Base-by-base conservation (phyloP, 2,329 filamentous ascomycete species). In the Capronia coronata region DNA sequence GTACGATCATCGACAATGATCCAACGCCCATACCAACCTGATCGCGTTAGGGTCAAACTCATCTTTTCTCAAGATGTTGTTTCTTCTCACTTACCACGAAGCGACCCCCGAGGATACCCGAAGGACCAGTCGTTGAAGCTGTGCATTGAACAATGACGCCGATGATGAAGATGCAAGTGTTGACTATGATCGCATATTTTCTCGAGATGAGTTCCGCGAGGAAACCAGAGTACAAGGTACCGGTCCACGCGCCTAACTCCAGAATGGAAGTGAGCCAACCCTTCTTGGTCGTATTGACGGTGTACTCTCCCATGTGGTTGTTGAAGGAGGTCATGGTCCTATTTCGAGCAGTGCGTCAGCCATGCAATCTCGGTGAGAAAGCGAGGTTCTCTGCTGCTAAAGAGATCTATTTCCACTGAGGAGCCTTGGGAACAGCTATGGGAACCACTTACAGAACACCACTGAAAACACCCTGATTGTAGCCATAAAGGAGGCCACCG, bases 401-500 rank as follows among this genome's bases (percentile, higher is more conserved):
- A n/a, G n/a, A n/a, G n/a, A n/a, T n/a, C n/a, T n/a, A n/a, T n/a
- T n/a, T n/a, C n/a, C n/a, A n/a, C n/a, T n/a, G n/a, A n/a, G n/a
- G n/a, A n/a, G n/a, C n/a, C n/a, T n/a, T n/a, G n/a, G n/a, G n/a
- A 34, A 13, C 7, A n/a, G n/a, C n/a, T n/a, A n/a, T n/a, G n/a
- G n/a, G n/a, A 3, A 63, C 61, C 73, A 76, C 76, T 18, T 70
- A 72, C 47, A 79, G 59, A 18, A 89, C 78, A 19, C 84, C 84
- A n/a, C 79, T 79, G 67, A 87, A 86, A 67, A 87, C 83, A 58
- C 84, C 85, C 64, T 87, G 82, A 62, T 88, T 87, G 68, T 87
- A 88, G 16, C 85, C 83, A 63, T 86, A 80, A 22, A 77, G 68
- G 16, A 77, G 63, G 45, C 75, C 75, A 59, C 74, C 74, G 25